These are phyloP conservation scores for Jatropha multifida DNA, from an alignment of 441 rosid species.

Conservation along the genomic window DNA sequence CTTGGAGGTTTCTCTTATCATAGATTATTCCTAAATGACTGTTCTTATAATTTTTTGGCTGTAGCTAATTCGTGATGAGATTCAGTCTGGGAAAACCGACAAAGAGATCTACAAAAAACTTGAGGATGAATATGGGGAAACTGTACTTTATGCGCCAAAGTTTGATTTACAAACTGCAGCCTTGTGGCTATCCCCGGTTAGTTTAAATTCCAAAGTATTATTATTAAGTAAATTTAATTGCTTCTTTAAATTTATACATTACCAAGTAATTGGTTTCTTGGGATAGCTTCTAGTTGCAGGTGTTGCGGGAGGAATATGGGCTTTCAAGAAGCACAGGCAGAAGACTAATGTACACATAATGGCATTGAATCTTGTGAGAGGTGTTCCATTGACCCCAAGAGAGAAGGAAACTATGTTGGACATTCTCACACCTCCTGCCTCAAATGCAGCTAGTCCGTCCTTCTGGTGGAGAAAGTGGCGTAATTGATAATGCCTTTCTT, in stretches of 20 bases:
- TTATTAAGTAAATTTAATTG: background rate
- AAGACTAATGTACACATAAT: constrained; percentile 78
- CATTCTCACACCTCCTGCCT: constrained; percentile 81
- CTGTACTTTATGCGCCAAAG: constrained; percentile 88
- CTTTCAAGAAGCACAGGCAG: constrained; percentile 64
- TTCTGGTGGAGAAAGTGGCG: constrained; percentile 27
- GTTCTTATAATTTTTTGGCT: constrained; percentile 11
- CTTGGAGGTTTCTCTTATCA: too few relatives aligned
- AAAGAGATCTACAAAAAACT: constrained; percentile 88
- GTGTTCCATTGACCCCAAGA: constrained; percentile 74
- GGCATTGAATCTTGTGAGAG: constrained; percentile 82
- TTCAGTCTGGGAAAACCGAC: constrained; percentile 77
- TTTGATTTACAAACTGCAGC: constrained; percentile 94
- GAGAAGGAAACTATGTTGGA: constrained; percentile 89
- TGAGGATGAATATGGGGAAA: constrained; percentile 91
- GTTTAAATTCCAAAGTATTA: constrained; percentile 30
- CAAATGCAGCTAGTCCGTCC: constrained; percentile 23
- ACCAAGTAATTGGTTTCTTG: constrained; percentile 16
- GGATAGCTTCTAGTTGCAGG: constrained; percentile 71
- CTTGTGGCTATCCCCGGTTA: constrained; percentile 89
- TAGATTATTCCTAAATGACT: background rate
- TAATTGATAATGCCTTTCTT: background rate
- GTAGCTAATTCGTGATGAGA: constrained; percentile 91
- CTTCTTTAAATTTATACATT: background rate
- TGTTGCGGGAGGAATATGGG: constrained; percentile 68